Percentiles rank a stretch among this genome's conserved stretches.
Evolutionary conservation across 805 yeast species (phyloP).

Genomic region (Teunomyces stri): DNA sequence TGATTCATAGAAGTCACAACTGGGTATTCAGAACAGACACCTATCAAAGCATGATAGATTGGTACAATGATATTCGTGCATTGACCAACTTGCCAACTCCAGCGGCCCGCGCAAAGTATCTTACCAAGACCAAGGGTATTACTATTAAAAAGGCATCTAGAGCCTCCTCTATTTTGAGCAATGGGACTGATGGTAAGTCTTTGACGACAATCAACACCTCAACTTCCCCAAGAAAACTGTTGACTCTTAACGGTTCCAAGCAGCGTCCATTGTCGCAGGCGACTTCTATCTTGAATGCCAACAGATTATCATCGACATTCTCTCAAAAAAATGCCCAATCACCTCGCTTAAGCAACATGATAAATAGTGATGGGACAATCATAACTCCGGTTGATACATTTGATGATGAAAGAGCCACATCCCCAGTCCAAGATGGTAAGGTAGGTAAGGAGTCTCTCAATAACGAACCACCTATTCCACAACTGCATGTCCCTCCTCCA

Average conservation of each 20-base stretch:
- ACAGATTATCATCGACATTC: conserved; percentile 38
- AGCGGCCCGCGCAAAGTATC: conserved; percentile 49
- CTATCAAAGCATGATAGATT: conserved; percentile 71
- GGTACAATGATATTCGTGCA: conserved; percentile 78
- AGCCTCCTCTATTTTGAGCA: conserved; percentile 17
- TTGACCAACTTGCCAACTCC: conserved; percentile 66
- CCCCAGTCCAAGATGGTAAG: not conserved
- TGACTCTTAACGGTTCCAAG: conserved; percentile 6
- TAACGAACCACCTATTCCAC: not conserved
- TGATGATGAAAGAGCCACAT: conserved; percentile 4
- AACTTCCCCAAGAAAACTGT: conserved; percentile 5
- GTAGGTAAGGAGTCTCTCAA: not conserved
- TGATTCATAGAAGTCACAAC: conserved; percentile 78
- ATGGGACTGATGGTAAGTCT: conserved; percentile 14
- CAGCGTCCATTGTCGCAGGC: conserved; percentile 23
- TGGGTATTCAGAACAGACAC: conserved; percentile 94
- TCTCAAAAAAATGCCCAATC: conserved; percentile 33
- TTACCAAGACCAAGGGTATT: conserved; percentile 22
- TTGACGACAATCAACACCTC: conserved; percentile 12
- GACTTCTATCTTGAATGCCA: conserved; percentile 19
- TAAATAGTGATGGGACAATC: conserved; percentile 45
- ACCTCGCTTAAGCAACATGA: conserved; percentile 39
- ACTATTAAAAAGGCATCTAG: conserved; percentile 14
- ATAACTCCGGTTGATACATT: conserved; percentile 38
- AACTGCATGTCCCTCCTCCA: conserved; percentile 5